Evolutionary conservation across 179 eudicot species (phyloP).

Genomic region (Spergularia azorica): DNA sequence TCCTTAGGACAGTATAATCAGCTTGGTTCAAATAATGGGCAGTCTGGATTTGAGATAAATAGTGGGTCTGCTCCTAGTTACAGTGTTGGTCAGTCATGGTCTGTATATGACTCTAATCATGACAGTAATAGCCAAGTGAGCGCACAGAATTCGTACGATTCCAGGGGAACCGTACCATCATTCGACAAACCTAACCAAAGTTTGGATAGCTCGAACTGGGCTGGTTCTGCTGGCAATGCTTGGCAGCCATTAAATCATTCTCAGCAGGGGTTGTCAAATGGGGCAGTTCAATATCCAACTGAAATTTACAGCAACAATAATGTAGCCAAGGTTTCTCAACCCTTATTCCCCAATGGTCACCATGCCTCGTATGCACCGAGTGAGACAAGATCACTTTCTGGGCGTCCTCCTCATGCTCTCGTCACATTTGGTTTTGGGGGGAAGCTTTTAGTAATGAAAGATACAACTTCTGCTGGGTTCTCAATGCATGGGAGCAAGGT

Average conservation of each 20-base stretch:
- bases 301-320: conserved; percentile 44
- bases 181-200: conserved; percentile 37
- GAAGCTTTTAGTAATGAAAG: conserved; percentile 79
- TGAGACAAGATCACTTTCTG: conserved; percentile 69
- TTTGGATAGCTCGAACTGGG: conserved; percentile 35
- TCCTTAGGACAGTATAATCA: conserved; percentile 42
- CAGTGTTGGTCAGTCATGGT: conserved; percentile 35
- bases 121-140: conserved; percentile 34
- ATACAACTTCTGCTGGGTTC: conserved; percentile 35
- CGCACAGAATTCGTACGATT: conserved; percentile 37
- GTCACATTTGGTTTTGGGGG: conserved; percentile 97
- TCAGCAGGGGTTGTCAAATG: conserved; percentile 34
- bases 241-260: conserved; percentile 41
- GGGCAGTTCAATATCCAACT: conserved; percentile 38
- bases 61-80: conserved; percentile 29
- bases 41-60: conserved; percentile 40
- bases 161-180: conserved; percentile 39
- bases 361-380: conserved; percentile 42
- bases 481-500: conserved; percentile 70
- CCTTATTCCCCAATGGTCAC: conserved; percentile 43
- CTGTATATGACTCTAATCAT: conserved; percentile 32
- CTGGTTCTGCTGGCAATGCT: conserved; percentile 37
- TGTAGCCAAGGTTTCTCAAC: conserved; percentile 42
- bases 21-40: conserved; percentile 43
- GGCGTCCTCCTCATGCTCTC: conserved; percentile 93